Evolutionary conservation across 768 basidiomycete species (phyloP), one percentile per base, ranked within the genome.

Genomic region (Tylopilus subfusipes): DNA sequence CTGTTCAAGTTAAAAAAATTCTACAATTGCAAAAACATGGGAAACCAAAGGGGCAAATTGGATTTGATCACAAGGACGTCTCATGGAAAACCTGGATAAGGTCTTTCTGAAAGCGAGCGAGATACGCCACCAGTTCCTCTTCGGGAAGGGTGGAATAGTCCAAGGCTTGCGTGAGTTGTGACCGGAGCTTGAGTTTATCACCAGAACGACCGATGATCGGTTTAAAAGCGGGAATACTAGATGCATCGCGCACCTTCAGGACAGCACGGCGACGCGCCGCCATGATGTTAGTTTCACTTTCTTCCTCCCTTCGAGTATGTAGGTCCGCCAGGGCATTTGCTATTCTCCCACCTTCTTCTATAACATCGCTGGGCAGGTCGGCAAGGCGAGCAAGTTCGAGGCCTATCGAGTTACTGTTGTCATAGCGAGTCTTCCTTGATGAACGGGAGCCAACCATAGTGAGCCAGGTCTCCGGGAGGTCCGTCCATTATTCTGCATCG

Each of bases 331-430:
- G 78, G 10, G 70, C 73, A 14, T 76, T 75, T 3, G 91, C 82
- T 0, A 90, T 82, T 52, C 81, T 74, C 54, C 72, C 79, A 6
- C 81, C 85, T 67, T 88, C 84, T 5, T 63, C 57, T 39, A 94
- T 67, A 13, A 96, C 82, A 44, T 88, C 81, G 0, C 68, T 57
- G 0, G 96, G 96, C 1, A 99, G 75, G 63, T 94, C 92, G 1
- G 93, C 94, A 6, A 96, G 78, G 44, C 83, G 82, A 13, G 95
- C 94, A 25, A 98, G 80, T 61, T 97, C 90, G 12, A 99, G 75
- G 3, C 96, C 95, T 95, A 58, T 22, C n/a, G 33, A 34, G 33
- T 33, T 16, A 19, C 21, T 25, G 22, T 50, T 53, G 22, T n/a
- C 59, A n/a, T 24, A 51, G 4, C 8, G 19, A 16, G 18, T 36